Conservation (phyloP, 2,329 filamentous ascomycete genomes). For the Alternaria metachromatica region DNA sequence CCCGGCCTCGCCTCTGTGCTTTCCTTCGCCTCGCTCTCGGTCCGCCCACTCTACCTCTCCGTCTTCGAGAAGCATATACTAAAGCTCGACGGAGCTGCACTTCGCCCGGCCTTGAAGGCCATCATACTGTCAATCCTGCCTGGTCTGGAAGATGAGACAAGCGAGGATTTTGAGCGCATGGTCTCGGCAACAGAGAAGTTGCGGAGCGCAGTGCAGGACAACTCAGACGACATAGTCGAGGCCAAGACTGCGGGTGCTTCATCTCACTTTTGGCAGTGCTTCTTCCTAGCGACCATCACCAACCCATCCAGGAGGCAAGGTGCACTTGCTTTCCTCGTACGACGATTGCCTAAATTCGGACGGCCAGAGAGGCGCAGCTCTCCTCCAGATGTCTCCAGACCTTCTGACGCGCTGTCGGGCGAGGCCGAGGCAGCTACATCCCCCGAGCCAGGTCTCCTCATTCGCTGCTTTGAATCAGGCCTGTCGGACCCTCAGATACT, state of each 20-base stretch:
- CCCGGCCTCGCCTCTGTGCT: conserved; percentile 88
- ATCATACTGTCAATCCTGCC: conserved; percentile 88
- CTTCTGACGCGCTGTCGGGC: conserved; percentile 49
- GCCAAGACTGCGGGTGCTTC: conserved; percentile 60
- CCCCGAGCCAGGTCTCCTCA: conserved; percentile 87
- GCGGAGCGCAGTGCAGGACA: conserved; percentile 67
- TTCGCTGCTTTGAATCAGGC: conserved; percentile 91
- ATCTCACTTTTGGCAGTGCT: conserved; percentile 97
- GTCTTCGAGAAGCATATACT: conserved; percentile 84
- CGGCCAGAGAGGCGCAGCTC: conserved; percentile 23
- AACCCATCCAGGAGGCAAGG: conserved; percentile 84
- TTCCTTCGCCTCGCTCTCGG: conserved; percentile 92
- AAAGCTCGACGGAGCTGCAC: conserved; percentile 69
- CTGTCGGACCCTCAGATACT: conserved; percentile 86
- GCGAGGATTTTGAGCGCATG: conserved; percentile 94
- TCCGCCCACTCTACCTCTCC: conserved; percentile 83
- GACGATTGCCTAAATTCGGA: conserved; percentile 77
- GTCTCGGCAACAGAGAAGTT: conserved; percentile 79
- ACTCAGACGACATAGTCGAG: conserved; percentile 57
- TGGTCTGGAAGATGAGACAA: conserved; percentile 92
- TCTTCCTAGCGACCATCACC: conserved; percentile 92
- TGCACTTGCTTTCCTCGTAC: conserved; percentile 82
- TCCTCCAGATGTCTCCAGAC: conserved; percentile 18
- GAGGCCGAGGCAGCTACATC: conserved; percentile 74
- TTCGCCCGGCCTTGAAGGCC: conserved; percentile 89